Conservation (phyloP, 345 rosid genomes). For the Sisymbrium altissimum region DNA sequence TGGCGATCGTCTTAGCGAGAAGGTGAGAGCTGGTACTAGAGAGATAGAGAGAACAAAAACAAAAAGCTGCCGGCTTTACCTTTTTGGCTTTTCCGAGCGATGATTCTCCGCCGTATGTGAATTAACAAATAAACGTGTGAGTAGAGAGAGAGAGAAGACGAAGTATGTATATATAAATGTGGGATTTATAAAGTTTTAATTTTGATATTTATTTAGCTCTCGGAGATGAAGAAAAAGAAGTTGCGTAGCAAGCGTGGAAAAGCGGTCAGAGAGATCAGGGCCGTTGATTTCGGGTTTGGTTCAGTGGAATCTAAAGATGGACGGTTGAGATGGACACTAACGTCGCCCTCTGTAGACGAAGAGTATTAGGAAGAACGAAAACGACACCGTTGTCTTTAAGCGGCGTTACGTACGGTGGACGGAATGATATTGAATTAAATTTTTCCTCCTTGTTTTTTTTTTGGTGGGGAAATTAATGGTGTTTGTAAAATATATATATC, state of each 20-base stretch:
- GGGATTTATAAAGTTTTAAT: neutral
- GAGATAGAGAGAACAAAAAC: neutral
- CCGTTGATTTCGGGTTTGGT: constrained; percentile 32
- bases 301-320: neutral
- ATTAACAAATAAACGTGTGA: constrained; percentile 17
- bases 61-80: constrained; percentile 14
- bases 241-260: constrained; percentile 30
- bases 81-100: constrained; percentile 12
- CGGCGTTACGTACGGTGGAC: constrained; percentile 26
- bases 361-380: constrained; percentile 6
- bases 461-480: neutral
- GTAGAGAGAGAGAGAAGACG: constrained; percentile 7
- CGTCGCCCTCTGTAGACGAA: constrained; percentile 12
- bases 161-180: neutral
- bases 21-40: neutral
- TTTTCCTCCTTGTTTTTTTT: neutral
- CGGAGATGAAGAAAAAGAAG: neutral
- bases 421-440: constrained; percentile 8
- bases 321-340: constrained; percentile 14
- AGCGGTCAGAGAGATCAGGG: constrained; percentile 1
- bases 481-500: neutral
- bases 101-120: constrained; percentile 31
- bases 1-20: neutral
- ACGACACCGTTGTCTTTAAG: constrained; percentile 33
- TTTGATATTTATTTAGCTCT: neutral